A percentile compares a stretch with the other conserved stretches of the same genome.
These are phyloP conservation scores for Ustilago nuda DNA, from an alignment of 1,284 basidiomycete genomes.

Conservation along the genomic window DNA sequence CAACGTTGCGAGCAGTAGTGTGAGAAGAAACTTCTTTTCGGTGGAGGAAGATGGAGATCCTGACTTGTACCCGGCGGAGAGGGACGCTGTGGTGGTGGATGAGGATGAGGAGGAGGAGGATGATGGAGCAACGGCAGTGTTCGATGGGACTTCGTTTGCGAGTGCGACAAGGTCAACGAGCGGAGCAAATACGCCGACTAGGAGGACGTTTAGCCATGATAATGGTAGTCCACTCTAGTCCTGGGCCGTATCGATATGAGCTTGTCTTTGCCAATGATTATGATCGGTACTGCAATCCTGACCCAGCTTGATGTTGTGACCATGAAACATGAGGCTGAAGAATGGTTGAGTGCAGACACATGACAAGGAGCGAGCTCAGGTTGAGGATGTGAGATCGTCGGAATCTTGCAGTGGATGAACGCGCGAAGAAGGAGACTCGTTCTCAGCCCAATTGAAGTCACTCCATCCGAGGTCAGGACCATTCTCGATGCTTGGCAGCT, in stretches of 20 bases:
- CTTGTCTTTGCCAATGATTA: neutral
- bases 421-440: neutral
- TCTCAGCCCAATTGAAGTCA: conserved; percentile 2
- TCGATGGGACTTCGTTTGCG: conserved; percentile 40
- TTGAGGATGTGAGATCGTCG: neutral
- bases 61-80: conserved; percentile 34
- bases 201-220: conserved; percentile 35
- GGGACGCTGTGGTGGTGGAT: conserved; percentile 50
- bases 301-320: too few species aligned
- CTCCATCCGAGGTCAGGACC: neutral
- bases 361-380: too few species aligned
- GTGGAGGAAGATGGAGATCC: conserved; percentile 34
- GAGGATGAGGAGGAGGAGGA: conserved; percentile 51
- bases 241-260: neutral
- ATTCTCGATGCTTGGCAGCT: conserved; percentile 2
- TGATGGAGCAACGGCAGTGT: conserved; percentile 16
- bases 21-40: conserved; percentile 39
- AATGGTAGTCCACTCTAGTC: conserved; percentile 1
- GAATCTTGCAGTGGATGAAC: neutral
- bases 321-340: too few species aligned
- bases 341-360: too few species aligned
- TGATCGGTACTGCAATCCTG: too few species aligned
- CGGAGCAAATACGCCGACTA: conserved; percentile 40
- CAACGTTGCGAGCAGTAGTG: conserved; percentile 2
- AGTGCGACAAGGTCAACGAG: conserved; percentile 30